Percentiles rank a stretch among this genome's conserved stretches.
phyloP scores from a whole-genome alignment of 2,329 filamentous ascomycete species.

The Cladosporium sp. region DNA sequence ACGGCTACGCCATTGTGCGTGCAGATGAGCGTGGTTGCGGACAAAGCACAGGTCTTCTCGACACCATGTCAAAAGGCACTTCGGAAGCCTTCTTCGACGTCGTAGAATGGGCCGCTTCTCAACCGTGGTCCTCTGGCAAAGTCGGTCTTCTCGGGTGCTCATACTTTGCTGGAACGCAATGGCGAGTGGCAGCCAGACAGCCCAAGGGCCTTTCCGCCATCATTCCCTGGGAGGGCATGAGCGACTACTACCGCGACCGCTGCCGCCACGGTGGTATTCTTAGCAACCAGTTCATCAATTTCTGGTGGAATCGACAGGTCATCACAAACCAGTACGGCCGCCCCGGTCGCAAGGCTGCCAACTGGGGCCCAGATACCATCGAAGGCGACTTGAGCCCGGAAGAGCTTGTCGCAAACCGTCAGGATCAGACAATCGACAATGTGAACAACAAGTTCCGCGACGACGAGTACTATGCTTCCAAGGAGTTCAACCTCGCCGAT shows the following conservation, averaged over 20 bases:
- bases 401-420: constrained; percentile 52
- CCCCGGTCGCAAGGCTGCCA: constrained; percentile 46
- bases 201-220: constrained; percentile 47
- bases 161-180: constrained; percentile 45
- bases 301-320: constrained; percentile 70
- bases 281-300: constrained; percentile 51
- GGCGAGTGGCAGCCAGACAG: constrained; percentile 43
- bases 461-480: constrained; percentile 64
- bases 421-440: constrained; percentile 46
- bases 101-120: constrained; percentile 44
- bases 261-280: constrained; percentile 47
- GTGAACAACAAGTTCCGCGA: constrained; percentile 60
- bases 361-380: constrained; percentile 57
- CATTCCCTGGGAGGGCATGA: constrained; percentile 50
- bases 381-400: constrained; percentile 61
- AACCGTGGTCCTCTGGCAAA: constrained; percentile 49
- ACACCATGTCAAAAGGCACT: constrained; percentile 47
- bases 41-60: constrained; percentile 42
- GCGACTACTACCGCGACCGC: constrained; percentile 51
- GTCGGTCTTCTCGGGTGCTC: constrained; percentile 50
- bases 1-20: constrained; percentile 39
- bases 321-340: constrained; percentile 68
- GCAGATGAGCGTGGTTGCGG: constrained; percentile 38
- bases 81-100: constrained; percentile 48
- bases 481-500: constrained; percentile 65